Evolutionary conservation across 164 flowering plant species (phyloP), one percentile per base, ranked within the genome.

Genomic region (Macadamia tetraphylla): DNA sequence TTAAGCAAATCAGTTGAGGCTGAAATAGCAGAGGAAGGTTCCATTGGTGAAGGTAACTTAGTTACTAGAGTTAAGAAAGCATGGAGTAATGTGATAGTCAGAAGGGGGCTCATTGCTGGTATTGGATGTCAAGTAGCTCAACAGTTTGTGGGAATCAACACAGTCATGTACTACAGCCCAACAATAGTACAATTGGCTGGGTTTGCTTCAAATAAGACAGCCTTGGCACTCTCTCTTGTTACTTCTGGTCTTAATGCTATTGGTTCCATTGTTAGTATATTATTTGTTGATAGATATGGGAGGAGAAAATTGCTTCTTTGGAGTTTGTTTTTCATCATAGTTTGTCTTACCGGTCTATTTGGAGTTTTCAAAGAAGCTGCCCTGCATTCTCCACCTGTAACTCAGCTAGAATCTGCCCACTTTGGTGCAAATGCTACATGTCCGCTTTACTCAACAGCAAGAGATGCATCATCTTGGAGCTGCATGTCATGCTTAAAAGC

Each of bases 401-500:
- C 18, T 53, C 13, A 17, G 14, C 4, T 17, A 53, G 57, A 53
- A 6, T 53, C 57, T 14, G 15, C 6, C 6, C 57, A 53, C 57
- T 53, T 53, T 14, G 57, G 57, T 53, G 57, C 18, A 17, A 53
- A 53, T 46, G 51, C 13, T 46, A 53, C 57, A 14, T 53, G 57
- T 53, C 57, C 57, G 5, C 13, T 14, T 14, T 53, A 53, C 57
- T 12, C 14, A 1, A 53, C 57, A 53, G 57, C 57, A 14, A 14
- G 6, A 11, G 57, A 53, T 14, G 13, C 57, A 14, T 53, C 57
- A 53, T 53, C 57, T 53, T 53, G 57, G 57, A 53, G 3, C 15
- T 53, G 57, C 15, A 53, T 53, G 57, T 12, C 57, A 53, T 53
- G 57, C 57, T 53, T 29, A 12, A 60, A 32, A 60, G 62, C 62